Evolutionary conservation across 2,329 filamentous ascomycete genomes (phyloP).

Genomic region (Aschersonia sp.): DNA sequence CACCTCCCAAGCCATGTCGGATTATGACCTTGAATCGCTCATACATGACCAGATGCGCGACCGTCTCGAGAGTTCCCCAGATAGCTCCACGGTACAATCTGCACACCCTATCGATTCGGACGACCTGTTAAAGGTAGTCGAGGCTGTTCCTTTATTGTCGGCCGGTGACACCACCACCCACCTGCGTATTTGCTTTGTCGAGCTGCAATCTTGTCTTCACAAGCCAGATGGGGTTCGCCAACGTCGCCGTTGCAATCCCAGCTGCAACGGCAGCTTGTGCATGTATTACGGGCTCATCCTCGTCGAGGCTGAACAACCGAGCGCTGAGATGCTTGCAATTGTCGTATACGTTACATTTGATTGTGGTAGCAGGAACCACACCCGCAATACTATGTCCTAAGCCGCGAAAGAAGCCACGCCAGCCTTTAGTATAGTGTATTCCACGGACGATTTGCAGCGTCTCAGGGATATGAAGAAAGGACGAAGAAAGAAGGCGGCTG

Average conservation of each 20-base stretch:
- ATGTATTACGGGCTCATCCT: slow-evolving; percentile 44
- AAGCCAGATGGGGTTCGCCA: slow-evolving; percentile 62
- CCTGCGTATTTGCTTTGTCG: slow-evolving; percentile 41
- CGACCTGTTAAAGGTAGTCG: slow-evolving; percentile 30
- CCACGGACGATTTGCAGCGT: slow-evolving; percentile 67
- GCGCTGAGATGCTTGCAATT: slow-evolving; percentile 55
- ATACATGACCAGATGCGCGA: slow-evolving; percentile 58
- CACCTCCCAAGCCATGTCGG: slow-evolving; percentile 30
- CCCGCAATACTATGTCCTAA: slow-evolving; percentile 55
- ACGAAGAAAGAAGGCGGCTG: no score
- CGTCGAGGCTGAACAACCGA: slow-evolving; percentile 40
- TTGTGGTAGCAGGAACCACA: slow-evolving; percentile 54
- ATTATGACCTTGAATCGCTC: slow-evolving; percentile 45
- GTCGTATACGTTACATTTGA: slow-evolving; percentile 60
- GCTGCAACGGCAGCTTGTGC: slow-evolving; percentile 47
- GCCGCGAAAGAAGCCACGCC: slow-evolving; percentile 56
- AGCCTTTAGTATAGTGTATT: slow-evolving; percentile 57
- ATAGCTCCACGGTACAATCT: slow-evolving; percentile 58
- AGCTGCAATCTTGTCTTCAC: slow-evolving; percentile 59
- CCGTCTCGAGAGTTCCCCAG: slow-evolving; percentile 53
- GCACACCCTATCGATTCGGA: slow-evolving; percentile 47
- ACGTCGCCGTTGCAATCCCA: slow-evolving; percentile 54
- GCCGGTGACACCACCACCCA: slow-evolving; percentile 17
- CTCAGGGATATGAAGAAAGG: slow-evolving; percentile 48
- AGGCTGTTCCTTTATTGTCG: slow-evolving; percentile 53